Percentiles rank a stretch among this genome's conserved stretches.
These are phyloP conservation scores for Vigna hirtella DNA, from an alignment of 306 rosid genomes.

Conservation along the genomic window DNA sequence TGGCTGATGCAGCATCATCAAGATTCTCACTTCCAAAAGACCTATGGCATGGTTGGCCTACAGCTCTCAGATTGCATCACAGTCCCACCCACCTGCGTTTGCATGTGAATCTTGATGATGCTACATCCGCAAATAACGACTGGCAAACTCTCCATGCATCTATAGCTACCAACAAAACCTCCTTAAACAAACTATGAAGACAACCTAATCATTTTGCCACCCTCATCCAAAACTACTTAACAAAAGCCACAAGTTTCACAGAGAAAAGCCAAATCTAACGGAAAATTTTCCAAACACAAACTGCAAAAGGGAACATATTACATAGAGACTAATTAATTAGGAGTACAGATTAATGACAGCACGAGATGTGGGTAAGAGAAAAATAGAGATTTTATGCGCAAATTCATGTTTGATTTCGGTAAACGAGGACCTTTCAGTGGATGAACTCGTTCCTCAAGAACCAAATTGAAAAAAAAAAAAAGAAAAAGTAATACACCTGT, in stretches of 20 bases:
- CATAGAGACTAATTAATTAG: neutral
- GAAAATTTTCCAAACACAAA: slow-evolving; percentile 22
- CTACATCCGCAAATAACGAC: slow-evolving; percentile 92
- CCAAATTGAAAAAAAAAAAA: slow-evolving; percentile 23
- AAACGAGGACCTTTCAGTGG: slow-evolving; percentile 11
- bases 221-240: slow-evolving; percentile 18
- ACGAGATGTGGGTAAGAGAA: neutral
- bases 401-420: neutral
- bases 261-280: slow-evolving; percentile 21
- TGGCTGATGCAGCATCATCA: slow-evolving; percentile 99
- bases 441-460: slow-evolving; percentile 40
- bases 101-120: slow-evolving; percentile 99
- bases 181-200: neutral
- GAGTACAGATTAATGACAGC: neutral
- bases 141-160: slow-evolving; percentile 60
- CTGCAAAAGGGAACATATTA: slow-evolving; percentile 10
- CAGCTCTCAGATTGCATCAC: slow-evolving; percentile 27
- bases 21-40: slow-evolving; percentile 84
- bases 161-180: neutral
- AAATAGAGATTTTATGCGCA: slow-evolving; percentile 10
- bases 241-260: neutral
- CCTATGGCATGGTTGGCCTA: slow-evolving; percentile 36
- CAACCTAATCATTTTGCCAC: slow-evolving; percentile 3
- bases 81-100: slow-evolving; percentile 46
- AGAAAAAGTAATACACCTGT: slow-evolving; percentile 21